A percentile compares a stretch with the other conserved stretches of the same genome.
Evolutionary conservation across 2,329 filamentous ascomycete species (phyloP).

Genomic region (Fusarium sarcochroum): DNA sequence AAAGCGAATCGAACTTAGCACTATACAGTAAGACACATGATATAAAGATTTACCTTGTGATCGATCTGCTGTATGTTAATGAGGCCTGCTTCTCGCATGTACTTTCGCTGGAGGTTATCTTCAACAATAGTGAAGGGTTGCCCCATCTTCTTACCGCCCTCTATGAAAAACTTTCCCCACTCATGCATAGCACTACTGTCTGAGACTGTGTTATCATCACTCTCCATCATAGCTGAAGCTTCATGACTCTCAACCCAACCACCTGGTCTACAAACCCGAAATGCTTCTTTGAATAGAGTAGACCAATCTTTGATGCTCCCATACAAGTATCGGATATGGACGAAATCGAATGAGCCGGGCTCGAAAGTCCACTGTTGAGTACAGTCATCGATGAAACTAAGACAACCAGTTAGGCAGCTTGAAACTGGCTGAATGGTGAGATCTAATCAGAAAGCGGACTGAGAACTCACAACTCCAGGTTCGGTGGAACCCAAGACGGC

Average conservation of each 20-base stretch:
- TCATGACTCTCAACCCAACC: constrained; percentile 57
- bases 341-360: constrained; percentile 65
- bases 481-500: constrained; percentile 28
- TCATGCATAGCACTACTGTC: constrained; percentile 42
- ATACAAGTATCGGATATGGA: constrained; percentile 70
- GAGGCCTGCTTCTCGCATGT: constrained; percentile 12
- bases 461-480: constrained; percentile 22
- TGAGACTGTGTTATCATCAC: constrained; percentile 50
- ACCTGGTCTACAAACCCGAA: constrained; percentile 67
- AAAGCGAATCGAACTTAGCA: too few species aligned
- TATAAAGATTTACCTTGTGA: neutral
- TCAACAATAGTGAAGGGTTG: constrained; percentile 6
- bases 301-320: constrained; percentile 70
- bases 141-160: constrained; percentile 42
- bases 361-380: constrained; percentile 48
- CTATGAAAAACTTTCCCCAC: constrained; percentile 47
- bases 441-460: neutral
- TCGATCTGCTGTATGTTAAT: neutral
- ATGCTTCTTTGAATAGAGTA: constrained; percentile 64
- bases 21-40: too few species aligned
- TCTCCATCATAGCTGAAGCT: constrained; percentile 38
- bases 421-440: neutral
- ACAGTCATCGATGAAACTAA: constrained; percentile 47
- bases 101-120: constrained; percentile 10
- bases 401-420: neutral